These are phyloP conservation scores for Exobasidium rhododendri DNA, from an alignment of 1,284 basidiomycete species.

Conservation along the genomic window DNA sequence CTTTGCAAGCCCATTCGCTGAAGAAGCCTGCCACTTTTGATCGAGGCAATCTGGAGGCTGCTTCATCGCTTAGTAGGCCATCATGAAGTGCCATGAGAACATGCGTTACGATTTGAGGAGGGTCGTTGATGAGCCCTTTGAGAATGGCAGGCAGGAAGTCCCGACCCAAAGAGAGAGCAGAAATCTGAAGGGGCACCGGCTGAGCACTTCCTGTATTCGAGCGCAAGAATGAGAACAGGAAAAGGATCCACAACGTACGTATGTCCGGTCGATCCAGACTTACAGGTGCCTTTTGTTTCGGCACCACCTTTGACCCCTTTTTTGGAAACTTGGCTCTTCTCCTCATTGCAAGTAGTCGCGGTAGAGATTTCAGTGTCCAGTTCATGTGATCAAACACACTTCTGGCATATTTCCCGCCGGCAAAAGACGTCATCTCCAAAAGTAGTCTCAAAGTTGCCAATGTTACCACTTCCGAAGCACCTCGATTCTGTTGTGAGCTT, in stretches of 20 bases:
- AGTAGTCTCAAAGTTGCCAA: conserved; percentile 36
- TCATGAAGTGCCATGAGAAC: conserved; percentile 31
- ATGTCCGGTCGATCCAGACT: conserved; percentile 39
- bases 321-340: conserved; percentile 18
- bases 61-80: conserved; percentile 38
- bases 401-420: conserved; percentile 31
- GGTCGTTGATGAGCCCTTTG: conserved; percentile 36
- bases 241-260: conserved; percentile 46
- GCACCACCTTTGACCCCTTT: not conserved
- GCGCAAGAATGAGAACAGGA: conserved; percentile 40
- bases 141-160: conserved; percentile 34
- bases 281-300: conserved; percentile 6
- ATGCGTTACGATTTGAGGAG: conserved; percentile 20
- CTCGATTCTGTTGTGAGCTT: not conserved
- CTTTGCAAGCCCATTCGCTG: conserved; percentile 42
- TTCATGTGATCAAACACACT: conserved; percentile 44
- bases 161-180: conserved; percentile 32
- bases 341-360: conserved; percentile 39
- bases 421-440: conserved; percentile 35
- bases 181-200: conserved; percentile 16
- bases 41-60: conserved; percentile 25
- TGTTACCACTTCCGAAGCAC: conserved; percentile 25
- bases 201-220: conserved; percentile 18
- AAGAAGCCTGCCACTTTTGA: conserved; percentile 39
- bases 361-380: conserved; percentile 34